Evolutionary conservation across 164 flowering plant species (phyloP), one percentile per base, ranked within the genome.

Genomic region (Kalanchoe fedtschenkoi): DNA sequence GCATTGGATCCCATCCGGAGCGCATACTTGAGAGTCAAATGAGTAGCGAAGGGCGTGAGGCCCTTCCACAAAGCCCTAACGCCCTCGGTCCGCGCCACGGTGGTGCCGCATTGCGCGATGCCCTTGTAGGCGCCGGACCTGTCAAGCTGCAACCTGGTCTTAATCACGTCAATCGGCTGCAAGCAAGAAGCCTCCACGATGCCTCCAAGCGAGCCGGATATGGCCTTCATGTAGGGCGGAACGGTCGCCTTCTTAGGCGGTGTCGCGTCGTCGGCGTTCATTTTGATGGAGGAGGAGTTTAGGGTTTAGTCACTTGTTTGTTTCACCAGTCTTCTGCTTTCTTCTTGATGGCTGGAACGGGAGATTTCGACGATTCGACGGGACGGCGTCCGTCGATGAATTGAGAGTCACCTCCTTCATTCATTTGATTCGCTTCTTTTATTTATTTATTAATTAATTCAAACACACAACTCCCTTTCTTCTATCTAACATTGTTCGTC

Each of bases 1-100:
- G 97, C 97, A 71, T 93, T 93, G 32, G 99, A 88, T 0, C 99
- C 97, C 99, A 93, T 93, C 6, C 99, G 77, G 22, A 92, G 86
- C 42, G 98, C 66, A 67, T 92, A 92, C 68, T 92, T 92, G 26
- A 89, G 77, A 3, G 99, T 93, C 28, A 93, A 74, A 67, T 93
- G 99, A 17, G 99, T 90, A 5, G 97, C 92, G 63, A 90, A 93
- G 4, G 99, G 99, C 1, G 99, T 93, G 61, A 93, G 65, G 0
- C 99, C 99, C 69, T 93, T 93, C 99, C 99, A 93, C 33, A 93
- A 73, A 17, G 99, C 96, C 21, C 97, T 75, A 8, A 90, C 88
- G 22, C 99, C 99, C 66, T 90, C 99, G 3, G 85, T 79, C 10
- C 70, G 57, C 0, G 37, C 26, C 0, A 87, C 66, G 30, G 88